These are phyloP conservation scores for Blyttiomyces sp. DNA, from an alignment of 371 early-diverging fungal genomes.

Conservation along the genomic window DNA sequence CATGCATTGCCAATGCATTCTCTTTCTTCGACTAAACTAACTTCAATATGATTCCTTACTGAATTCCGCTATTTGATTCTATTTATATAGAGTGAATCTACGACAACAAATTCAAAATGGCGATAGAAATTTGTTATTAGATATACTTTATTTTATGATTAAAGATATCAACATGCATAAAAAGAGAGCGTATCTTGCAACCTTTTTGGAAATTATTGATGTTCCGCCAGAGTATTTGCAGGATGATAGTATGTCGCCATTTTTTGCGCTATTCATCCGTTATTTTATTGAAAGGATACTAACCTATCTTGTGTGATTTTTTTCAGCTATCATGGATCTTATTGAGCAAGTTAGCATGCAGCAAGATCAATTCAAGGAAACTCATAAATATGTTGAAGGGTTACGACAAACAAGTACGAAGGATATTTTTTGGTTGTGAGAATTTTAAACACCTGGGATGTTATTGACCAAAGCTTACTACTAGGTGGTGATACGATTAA, in stretches of 20 bases:
- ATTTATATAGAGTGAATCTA: slow-evolving; percentile 25
- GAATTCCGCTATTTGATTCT: no score
- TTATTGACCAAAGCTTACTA: not conserved
- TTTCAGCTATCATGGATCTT: slow-evolving; percentile 38
- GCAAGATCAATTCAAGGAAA: slow-evolving; percentile 44
- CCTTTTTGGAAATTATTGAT: slow-evolving; percentile 39
- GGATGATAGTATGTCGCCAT: slow-evolving; percentile 27
- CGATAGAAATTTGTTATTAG: slow-evolving; percentile 37
- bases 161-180: slow-evolving; percentile 43
- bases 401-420: slow-evolving; percentile 31
- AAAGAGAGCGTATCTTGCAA: slow-evolving; percentile 48
- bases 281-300: not conserved
- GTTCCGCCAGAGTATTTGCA: slow-evolving; percentile 49
- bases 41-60: not conserved
- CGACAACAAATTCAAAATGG: slow-evolving; percentile 25
- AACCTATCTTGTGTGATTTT: not conserved
- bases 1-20: not conserved
- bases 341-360: slow-evolving; percentile 33
- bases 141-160: slow-evolving; percentile 42
- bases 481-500: slow-evolving; percentile 26
- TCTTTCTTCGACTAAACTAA: not conserved
- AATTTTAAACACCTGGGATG: no score
- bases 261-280: not conserved
- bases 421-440: no score
- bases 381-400: slow-evolving; percentile 42